Percentiles rank a stretch among this genome's conserved stretches.
Conservation (phyloP, 257 asterid species). For the Nicotiana undulata region DNA sequence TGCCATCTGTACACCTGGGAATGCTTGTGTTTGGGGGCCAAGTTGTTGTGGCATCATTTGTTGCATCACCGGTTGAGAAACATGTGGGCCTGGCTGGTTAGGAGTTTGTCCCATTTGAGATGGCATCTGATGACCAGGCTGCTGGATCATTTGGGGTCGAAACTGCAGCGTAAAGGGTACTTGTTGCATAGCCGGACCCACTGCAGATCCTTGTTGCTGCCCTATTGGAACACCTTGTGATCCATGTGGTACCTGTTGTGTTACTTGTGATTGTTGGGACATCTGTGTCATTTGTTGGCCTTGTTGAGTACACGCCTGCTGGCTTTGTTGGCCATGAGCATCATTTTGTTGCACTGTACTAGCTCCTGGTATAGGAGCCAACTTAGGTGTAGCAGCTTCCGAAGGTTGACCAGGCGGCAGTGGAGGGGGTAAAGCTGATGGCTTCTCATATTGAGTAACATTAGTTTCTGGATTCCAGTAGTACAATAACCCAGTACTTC, state of each 20-base stretch:
- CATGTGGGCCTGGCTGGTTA: conserved; percentile 42
- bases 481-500: conserved; percentile 56
- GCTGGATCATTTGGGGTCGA: conserved; percentile 52
- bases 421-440: conserved; percentile 55
- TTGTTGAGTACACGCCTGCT: conserved; percentile 30
- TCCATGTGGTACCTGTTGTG: conserved; percentile 29
- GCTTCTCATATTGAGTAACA: conserved; percentile 82
- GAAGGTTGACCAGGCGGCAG: conserved; percentile 68
- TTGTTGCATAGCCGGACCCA: conserved; percentile 36
- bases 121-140: conserved; percentile 43
- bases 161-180: conserved; percentile 36
- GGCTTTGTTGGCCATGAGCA: conserved; percentile 37
- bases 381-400: conserved; percentile 41
- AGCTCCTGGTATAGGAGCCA: conserved; percentile 62
- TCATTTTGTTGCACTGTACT: conserved; percentile 41
- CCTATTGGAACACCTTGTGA: conserved; percentile 27
- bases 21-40: conserved; percentile 47
- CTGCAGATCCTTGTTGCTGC: conserved; percentile 47
- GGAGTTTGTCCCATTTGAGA: conserved; percentile 36
- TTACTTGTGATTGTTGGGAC: conserved; percentile 11
- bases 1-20: conserved; percentile 47
- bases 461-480: conserved; percentile 94
- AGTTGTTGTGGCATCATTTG: conserved; percentile 30
- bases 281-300: conserved; percentile 25
- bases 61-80: conserved; percentile 37